Evolutionary conservation across 2,329 filamentous ascomycete genomes (phyloP).

Genomic region (Paraphaeosphaeria sporulosa): DNA sequence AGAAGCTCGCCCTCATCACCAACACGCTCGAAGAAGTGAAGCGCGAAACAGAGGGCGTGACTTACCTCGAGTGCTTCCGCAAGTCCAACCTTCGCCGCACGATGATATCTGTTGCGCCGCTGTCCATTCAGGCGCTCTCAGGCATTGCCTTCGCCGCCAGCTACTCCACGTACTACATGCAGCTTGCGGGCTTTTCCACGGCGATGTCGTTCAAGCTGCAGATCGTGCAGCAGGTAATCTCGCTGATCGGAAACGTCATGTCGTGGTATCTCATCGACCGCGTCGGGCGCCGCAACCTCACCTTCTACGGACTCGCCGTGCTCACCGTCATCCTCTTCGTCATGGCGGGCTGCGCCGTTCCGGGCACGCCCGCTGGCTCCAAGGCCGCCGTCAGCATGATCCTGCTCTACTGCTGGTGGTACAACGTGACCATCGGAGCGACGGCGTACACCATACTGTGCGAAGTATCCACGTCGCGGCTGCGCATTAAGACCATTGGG

Average conservation of each 20-base stretch:
- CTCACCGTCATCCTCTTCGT: conserved; percentile 74
- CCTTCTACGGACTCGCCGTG: conserved; percentile 69
- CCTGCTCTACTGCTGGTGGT: conserved; percentile 64
- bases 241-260: conserved; percentile 69
- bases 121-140: conserved; percentile 52
- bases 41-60: conserved; percentile 63
- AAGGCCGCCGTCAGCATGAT: conserved; percentile 44
- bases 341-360: conserved; percentile 42
- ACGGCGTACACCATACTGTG: conserved; percentile 86
- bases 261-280: conserved; percentile 81
- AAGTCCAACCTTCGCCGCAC: conserved; percentile 78
- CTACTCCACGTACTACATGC: conserved; percentile 52
- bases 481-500: conserved; percentile 75
- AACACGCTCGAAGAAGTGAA: conserved; percentile 46
- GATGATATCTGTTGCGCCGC: conserved; percentile 65
- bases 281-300: conserved; percentile 75
- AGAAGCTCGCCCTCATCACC: conserved; percentile 32
- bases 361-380: conserved; percentile 62
- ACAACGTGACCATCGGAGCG: conserved; percentile 84
- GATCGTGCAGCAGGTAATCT: conserved; percentile 63
- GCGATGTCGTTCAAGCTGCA: conserved; percentile 49
- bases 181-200: conserved; percentile 50
- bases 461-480: conserved; percentile 78
- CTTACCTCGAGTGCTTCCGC: conserved; percentile 82
- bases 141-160: conserved; percentile 38